These are phyloP conservation scores for Starmerella floricola DNA, from an alignment of 805 yeast genomes.

Conservation along the genomic window DNA sequence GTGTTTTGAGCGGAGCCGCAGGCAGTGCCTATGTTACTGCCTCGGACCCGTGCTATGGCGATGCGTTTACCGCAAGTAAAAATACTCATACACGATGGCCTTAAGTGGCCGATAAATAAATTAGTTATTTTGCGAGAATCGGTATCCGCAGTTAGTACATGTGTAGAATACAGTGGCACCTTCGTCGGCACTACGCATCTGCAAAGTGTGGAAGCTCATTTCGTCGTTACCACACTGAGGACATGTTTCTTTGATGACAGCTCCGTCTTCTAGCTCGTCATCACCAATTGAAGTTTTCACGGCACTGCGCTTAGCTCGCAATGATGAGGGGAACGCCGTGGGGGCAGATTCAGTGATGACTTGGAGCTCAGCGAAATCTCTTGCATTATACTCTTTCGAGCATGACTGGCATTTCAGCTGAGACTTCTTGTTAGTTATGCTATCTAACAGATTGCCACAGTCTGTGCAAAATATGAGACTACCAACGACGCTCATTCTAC, in stretches of 20 bases:
- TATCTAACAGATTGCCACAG: constrained; percentile 83
- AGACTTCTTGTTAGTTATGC: constrained; percentile 37
- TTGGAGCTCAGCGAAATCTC: constrained; percentile 59
- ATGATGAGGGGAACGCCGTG: constrained; percentile 84
- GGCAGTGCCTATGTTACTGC: no score
- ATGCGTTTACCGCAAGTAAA: no score
- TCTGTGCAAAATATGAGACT: constrained; percentile 84
- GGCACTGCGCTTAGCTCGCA: constrained; percentile 70
- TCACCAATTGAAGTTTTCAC: constrained; percentile 74
- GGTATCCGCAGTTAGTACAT: constrained; percentile 83
- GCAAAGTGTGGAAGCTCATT: constrained; percentile 95
- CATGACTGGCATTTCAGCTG: constrained; percentile 40
- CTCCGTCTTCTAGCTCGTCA: constrained; percentile 83
- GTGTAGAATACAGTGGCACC: constrained; percentile 98
- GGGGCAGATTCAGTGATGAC: constrained; percentile 82
- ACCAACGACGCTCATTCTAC: constrained; percentile 85
- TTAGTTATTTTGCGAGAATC: constrained; percentile 85
- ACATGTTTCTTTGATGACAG: constrained; percentile 92
- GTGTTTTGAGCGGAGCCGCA: no score
- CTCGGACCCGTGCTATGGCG: no score
- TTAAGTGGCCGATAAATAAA: no score
- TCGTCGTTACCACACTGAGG: constrained; percentile 98
- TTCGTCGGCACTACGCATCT: constrained; percentile 96
- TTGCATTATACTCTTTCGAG: constrained; percentile 32
- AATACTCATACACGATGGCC: no score